Evolutionary conservation across 345 rosid genomes (phyloP).

Genomic region (Capsella bursapastoris): DNA sequence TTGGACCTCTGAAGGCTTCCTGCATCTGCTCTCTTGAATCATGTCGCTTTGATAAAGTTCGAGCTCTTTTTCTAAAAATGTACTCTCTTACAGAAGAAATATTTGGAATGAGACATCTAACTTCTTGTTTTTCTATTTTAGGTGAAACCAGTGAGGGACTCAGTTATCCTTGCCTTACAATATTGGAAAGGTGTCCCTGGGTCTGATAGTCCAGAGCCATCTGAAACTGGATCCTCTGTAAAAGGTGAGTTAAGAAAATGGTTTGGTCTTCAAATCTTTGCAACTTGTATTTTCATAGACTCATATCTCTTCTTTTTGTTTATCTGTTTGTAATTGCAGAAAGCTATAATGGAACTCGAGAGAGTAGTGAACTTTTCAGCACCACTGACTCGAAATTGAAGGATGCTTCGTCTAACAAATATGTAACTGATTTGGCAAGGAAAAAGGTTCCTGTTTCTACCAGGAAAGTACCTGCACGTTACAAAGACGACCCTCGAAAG

Average conservation of each 20-base stretch:
- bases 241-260: constrained; percentile 56
- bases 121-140: constrained; percentile 39
- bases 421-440: constrained; percentile 52
- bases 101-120: constrained; percentile 21
- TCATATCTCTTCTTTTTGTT: constrained; percentile 23
- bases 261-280: not conserved
- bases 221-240: constrained; percentile 76
- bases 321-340: constrained; percentile 49
- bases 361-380: constrained; percentile 60
- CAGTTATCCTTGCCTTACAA: constrained; percentile 72
- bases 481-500: constrained; percentile 48
- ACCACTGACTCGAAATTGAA: constrained; percentile 57
- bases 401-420: constrained; percentile 53
- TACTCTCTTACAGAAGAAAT: constrained; percentile 12
- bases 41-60: constrained; percentile 96
- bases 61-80: constrained; percentile 11
- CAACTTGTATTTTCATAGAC: not conserved
- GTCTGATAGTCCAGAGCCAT: constrained; percentile 66
- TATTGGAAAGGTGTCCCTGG: constrained; percentile 79
- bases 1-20: constrained; percentile 73
- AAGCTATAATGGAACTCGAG: constrained; percentile 58
- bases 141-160: constrained; percentile 98
- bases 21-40: constrained; percentile 77
- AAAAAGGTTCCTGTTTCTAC: constrained; percentile 62
- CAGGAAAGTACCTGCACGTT: constrained; percentile 53